Evolutionary conservation across 495 filamentous ascomycete species (phyloP).

Genomic region (Hypoxylon fuscum): DNA sequence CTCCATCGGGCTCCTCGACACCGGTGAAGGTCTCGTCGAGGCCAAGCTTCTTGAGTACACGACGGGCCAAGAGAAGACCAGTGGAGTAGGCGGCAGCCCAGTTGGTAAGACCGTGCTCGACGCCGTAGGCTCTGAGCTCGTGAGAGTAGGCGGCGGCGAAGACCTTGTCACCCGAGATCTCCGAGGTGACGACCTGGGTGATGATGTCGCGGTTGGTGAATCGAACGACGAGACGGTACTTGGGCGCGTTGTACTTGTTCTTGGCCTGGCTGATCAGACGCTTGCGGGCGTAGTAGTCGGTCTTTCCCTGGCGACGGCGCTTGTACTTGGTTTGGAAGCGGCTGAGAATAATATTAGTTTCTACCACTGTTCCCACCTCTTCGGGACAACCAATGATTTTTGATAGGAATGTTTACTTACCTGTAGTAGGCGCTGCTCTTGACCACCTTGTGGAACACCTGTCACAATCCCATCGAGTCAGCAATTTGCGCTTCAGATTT

Average conservation of each 20-base stretch:
- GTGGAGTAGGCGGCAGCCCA: conserved; percentile 98
- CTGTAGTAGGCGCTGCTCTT: conserved; percentile 99
- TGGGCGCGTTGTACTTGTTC: conserved; percentile 99
- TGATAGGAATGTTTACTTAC: conserved; percentile 61
- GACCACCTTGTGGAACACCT: conserved; percentile 94
- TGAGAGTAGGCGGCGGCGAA: conserved; percentile 92
- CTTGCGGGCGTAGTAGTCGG: conserved; percentile 99
- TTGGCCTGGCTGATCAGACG: conserved; percentile 99
- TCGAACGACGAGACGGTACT: conserved; percentile 99
- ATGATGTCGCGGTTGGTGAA: conserved; percentile 99
- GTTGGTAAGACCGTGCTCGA: conserved; percentile 99
- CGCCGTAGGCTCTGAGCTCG: conserved; percentile 96
- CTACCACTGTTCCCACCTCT: not conserved
- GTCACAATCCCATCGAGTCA: conserved; percentile 77
- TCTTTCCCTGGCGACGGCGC: conserved; percentile 95
- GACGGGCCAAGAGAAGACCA: conserved; percentile 95
- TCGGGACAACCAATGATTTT: not conserved
- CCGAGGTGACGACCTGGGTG: conserved; percentile 94
- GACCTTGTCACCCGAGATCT: conserved; percentile 98
- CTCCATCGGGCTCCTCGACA: conserved; percentile 94
- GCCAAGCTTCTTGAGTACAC: conserved; percentile 93
- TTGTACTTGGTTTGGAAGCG: conserved; percentile 99
- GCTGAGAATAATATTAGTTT: conserved; percentile 59
- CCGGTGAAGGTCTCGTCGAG: conserved; percentile 90
- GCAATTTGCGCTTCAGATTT: conserved; percentile 97